Evolutionary conservation across 345 rosid species (phyloP).

Genomic region (Hirschfeldia incana): DNA sequence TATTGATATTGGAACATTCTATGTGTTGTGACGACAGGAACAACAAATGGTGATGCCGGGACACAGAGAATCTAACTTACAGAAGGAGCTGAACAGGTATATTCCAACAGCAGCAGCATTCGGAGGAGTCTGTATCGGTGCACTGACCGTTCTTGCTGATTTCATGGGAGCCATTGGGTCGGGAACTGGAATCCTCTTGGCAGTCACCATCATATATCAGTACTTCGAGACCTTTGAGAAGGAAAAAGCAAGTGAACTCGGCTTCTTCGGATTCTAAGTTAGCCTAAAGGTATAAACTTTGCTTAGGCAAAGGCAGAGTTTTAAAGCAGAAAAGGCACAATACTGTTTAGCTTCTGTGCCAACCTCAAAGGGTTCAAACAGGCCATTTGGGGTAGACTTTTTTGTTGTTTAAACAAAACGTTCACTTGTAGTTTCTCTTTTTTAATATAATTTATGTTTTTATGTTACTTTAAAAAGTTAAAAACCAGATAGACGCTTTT

Average conservation of each 20-base stretch:
- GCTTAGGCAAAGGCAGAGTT: constrained; percentile 28
- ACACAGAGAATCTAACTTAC: constrained; percentile 83
- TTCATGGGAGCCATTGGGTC: constrained; percentile 95
- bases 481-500: constrained; percentile 24
- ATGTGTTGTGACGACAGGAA: constrained; percentile 53
- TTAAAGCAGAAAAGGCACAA: constrained; percentile 9
- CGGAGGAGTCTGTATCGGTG: constrained; percentile 85
- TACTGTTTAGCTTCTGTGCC: constrained; percentile 25
- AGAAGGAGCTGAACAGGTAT: constrained; percentile 80
- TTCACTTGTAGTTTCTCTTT: constrained; percentile 15
- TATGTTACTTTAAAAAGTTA: constrained; percentile 2
- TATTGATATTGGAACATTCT: background rate
- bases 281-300: constrained; percentile 15
- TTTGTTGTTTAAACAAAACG: constrained; percentile 18
- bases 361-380: constrained; percentile 14
- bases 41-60: constrained; percentile 99
- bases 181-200: constrained; percentile 80
- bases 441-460: constrained; percentile 12
- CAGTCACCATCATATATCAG: constrained; percentile 83
- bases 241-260: constrained; percentile 86
- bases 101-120: constrained; percentile 91
- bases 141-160: constrained; percentile 77
- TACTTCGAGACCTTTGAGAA: constrained; percentile 92
- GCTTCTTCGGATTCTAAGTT: constrained; percentile 78
- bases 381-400: constrained; percentile 25